Evolutionary conservation across 495 filamentous ascomycete species (phyloP), one percentile per base, ranked within the genome.

Genomic region (Lasiosphaeria ovina): DNA sequence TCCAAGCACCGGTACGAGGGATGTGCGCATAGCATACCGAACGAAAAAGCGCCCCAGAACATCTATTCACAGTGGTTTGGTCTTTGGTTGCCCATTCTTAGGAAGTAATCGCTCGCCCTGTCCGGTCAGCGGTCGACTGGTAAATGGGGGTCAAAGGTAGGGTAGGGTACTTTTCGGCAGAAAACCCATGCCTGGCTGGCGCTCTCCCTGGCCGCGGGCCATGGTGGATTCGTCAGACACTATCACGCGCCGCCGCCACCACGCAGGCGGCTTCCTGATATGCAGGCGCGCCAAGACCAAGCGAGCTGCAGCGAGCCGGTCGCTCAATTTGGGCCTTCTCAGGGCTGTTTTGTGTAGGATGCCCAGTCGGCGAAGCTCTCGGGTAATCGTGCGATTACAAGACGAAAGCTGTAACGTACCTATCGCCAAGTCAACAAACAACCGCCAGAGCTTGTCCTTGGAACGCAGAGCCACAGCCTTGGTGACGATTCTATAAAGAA

Each of bases 1-100:
- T 4, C 48, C 48, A 4, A 24, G 4, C 48, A 59, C 38, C 6
- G 48, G 48, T 4, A 6, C 2, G 6, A 59, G 44, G 5, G 47
- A 51, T 14, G 47, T 51, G 5, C 57, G 32, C 4, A 42, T n/a
- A n/a, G n/a, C n/a, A n/a, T 42, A 8, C 48, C 47, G 14, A 38
- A 59, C 17, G 14, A n/a, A 38, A 52, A 51, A 0, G 57, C 57
- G 10, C 57, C 57, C 48, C 48, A 59, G 34, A 59, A 59, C 48
- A 59, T 59, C 34, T 59, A 34, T 2, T 59, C n/a, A n/a, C n/a
- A n/a, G n/a, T 33, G 34, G 48, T 34, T 59, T 59, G 9, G 35
- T 32, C 35, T 42, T 40, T 31, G 16, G 34, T 45, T 59, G 34
- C 51, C 51, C 12, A 51, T 51, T 16, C 57, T 52, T 33, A 24